These are phyloP conservation scores for Xanthoconium stramineum DNA, from an alignment of 768 basidiomycete genomes.

Conservation along the genomic window DNA sequence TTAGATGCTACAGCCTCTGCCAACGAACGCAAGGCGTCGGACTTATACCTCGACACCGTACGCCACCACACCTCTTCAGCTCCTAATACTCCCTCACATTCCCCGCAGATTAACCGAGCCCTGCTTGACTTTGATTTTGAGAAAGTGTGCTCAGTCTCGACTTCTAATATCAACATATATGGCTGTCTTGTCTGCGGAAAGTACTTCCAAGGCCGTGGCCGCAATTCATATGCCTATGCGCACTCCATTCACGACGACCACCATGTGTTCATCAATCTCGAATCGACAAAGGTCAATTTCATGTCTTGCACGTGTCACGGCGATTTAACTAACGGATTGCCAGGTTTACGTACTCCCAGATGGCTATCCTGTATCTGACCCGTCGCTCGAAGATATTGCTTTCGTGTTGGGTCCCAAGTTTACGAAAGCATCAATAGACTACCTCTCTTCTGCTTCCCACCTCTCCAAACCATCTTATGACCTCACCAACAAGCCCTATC, in stretches of 20 bases:
- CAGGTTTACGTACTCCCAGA: conserved; percentile 98
- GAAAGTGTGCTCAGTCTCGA: conserved; percentile 95
- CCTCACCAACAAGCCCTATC: conserved; percentile 73
- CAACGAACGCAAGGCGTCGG: conserved; percentile 52
- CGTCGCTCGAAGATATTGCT: conserved; percentile 92
- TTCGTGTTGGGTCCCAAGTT: conserved; percentile 90
- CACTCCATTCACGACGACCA: conserved; percentile 98
- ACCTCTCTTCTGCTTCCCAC: conserved; percentile 55
- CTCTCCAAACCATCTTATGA: conserved; percentile 81
- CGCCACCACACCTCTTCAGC: conserved; percentile 30
- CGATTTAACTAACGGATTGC: conserved; percentile 17
- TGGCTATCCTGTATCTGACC: conserved; percentile 94
- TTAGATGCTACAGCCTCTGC: conserved; percentile 22
- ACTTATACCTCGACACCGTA: conserved; percentile 94
- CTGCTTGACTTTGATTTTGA: conserved; percentile 98
- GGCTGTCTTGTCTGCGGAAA: conserved; percentile 97
- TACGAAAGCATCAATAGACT: conserved; percentile 52
- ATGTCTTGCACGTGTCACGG: conserved; percentile 16
- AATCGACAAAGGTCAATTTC: conserved; percentile 71
- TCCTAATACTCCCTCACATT: conserved; percentile 18
- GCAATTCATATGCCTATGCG: conserved; percentile 90
- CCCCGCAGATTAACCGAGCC: conserved; percentile 77
- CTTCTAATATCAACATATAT: conserved; percentile 96
- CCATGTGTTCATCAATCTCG: conserved; percentile 96
- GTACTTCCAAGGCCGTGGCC: conserved; percentile 96